Percentiles rank a stretch among this genome's conserved stretches.
Conservation (phyloP, 306 rosid species). For the Pyrus communis region DNA sequence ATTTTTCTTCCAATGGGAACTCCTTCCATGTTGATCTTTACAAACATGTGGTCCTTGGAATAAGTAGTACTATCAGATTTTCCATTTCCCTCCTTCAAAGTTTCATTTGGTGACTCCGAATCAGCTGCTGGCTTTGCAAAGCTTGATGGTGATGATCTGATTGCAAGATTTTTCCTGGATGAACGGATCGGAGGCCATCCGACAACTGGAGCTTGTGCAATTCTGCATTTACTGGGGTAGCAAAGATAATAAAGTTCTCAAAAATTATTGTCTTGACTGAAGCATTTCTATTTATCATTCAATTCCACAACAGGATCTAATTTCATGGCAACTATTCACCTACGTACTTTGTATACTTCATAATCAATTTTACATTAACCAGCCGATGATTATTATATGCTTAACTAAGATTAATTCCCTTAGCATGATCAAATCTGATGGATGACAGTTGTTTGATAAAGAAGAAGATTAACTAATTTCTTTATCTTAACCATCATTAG, state of each 20-base stretch:
- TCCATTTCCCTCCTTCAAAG: conserved; percentile 14
- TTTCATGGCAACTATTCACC: not conserved
- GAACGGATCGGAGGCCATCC: conserved; percentile 97
- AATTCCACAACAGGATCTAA: not conserved
- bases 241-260: not conserved
- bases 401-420: not conserved
- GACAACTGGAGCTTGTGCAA: conserved; percentile 51
- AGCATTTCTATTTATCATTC: not conserved
- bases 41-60: conserved; percentile 38
- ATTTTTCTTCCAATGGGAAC: conserved; percentile 87
- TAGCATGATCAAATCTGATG: not conserved
- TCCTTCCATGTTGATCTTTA: conserved; percentile 86
- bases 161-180: conserved; percentile 58
- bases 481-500: not conserved
- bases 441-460: not conserved
- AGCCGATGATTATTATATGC: not conserved
- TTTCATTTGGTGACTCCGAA: conserved; percentile 16
- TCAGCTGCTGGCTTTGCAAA: conserved; percentile 14
- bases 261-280: not conserved
- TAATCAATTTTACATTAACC: not conserved
- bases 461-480: too few relatives aligned
- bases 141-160: conserved; percentile 21
- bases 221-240: conserved; percentile 34
- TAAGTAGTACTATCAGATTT: conserved; percentile 15
- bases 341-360: not conserved